Evolutionary conservation across 176 grass and related monocot genomes (phyloP), one percentile per base, ranked within the genome.

Genomic region (Tillandsia fasciculata): DNA sequence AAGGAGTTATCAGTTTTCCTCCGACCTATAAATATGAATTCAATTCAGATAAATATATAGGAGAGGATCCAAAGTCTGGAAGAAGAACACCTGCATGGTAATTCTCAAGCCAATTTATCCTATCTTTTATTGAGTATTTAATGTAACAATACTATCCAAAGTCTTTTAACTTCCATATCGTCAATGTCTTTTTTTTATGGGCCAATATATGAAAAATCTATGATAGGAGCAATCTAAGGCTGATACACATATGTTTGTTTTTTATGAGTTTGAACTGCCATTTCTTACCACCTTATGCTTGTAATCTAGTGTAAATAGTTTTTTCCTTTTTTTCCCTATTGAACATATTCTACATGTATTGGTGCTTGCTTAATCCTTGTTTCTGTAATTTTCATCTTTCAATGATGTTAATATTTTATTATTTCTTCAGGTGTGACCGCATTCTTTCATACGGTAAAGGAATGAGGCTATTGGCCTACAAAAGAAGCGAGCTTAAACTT

Each of bases 71-170:
- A 64, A 87, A 75, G 51, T 72, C 78, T 1, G 86, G 81, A n/a
- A 90, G 75, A 74, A 89, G 89, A 83, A 92, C 84, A 66, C 93
- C 89, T 79, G 93, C 93, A 76, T 97, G 93, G 93, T 97, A 92
- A 20, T 10, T 61, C 56, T 20, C 15, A 61, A 9, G 22, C 56
- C 56, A 15, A 61, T 61, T 61, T 54, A 20, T 20, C 20, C 20
- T 20, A 33, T 42, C 33, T 42, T 42, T 42, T 42, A 7, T 61
- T 10, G 1, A 61, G 15, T 61, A 61, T 61, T 18, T 61, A 7
- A 23, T 1, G 22, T n/a, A 61, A 17, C 14, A 22, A 18, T 61
- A 61, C 56, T 61, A 42, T 61, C 9, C 56, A 61, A 61, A 61
- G 5, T n/a, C 6, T 9, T 9, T n/a, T 61, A 20, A 61, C 56